A percentile compares a stretch with the other conserved stretches of the same genome.
Evolutionary conservation across 352 stramenopile genomes (phyloP).

Genomic region (Phytophthora europaea): DNA sequence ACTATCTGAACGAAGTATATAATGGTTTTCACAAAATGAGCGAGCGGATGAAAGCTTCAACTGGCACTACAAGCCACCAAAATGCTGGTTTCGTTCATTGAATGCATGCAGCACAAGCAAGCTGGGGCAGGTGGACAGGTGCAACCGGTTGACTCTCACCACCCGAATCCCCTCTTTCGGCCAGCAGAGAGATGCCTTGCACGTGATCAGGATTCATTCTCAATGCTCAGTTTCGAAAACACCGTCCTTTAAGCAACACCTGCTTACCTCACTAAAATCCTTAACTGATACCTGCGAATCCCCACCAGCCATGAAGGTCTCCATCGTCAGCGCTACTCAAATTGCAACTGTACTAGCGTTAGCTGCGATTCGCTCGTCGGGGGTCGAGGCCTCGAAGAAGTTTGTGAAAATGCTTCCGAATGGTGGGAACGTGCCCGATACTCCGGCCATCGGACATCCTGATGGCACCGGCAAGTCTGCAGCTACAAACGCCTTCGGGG

Average conservation of each 20-base stretch:
- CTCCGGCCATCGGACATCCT: conserved; percentile 33
- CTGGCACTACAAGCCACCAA: conserved; percentile 6
- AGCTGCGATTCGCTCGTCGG: conserved; percentile 8
- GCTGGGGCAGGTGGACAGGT: background rate
- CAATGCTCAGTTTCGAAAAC: conserved; percentile 22
- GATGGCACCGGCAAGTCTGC: conserved; percentile 21
- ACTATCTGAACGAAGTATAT: background rate
- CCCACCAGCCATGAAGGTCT: conserved; percentile 19
- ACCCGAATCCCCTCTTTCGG: conserved; percentile 4
- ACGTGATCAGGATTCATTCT: background rate
- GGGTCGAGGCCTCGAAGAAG: conserved; percentile 8
- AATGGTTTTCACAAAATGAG: background rate
- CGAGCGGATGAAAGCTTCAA: background rate
- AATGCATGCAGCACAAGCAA: background rate
- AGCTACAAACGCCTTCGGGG: conserved; percentile 40
- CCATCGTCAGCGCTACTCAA: conserved; percentile 10
- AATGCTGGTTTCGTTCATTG: background rate
- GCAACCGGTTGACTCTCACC: background rate
- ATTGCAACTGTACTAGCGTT: conserved; percentile 5
- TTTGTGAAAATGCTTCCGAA: conserved; percentile 36
- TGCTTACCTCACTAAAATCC: conserved; percentile 8
- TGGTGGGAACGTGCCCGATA: conserved; percentile 30
- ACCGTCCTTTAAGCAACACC: conserved; percentile 6
- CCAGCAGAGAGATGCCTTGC: background rate
- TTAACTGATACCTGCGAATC: conserved; percentile 4